A percentile compares a stretch with the other conserved stretches of the same genome.
Conservation (phyloP, 352 stramenopile species). For the Phytophthora sp. region DNA sequence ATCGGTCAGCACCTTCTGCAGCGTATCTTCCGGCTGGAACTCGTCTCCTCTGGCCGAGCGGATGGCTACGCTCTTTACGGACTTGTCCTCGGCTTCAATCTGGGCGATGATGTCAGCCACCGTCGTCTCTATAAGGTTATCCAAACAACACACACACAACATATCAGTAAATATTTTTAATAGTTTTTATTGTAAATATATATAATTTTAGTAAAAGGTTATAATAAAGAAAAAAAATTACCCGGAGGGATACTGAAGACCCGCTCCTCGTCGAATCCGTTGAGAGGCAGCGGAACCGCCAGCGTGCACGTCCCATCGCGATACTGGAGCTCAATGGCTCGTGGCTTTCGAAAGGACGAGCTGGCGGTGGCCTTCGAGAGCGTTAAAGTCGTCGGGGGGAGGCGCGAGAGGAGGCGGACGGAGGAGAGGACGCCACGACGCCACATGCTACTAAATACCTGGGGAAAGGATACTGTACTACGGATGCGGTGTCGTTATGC, state of each 20-base stretch:
- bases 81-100: slow-evolving; percentile 81
- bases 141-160: too few relatives aligned
- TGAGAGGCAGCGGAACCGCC: slow-evolving; percentile 79
- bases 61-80: slow-evolving; percentile 70
- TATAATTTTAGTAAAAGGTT: not conserved
- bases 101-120: slow-evolving; percentile 75
- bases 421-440: slow-evolving; percentile 21
- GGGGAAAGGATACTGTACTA: too few relatives aligned
- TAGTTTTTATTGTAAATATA: too few relatives aligned
- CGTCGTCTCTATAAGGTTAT: slow-evolving; percentile 72
- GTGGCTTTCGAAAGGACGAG: slow-evolving; percentile 20
- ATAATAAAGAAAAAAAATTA: slow-evolving; percentile 29
- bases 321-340: slow-evolving; percentile 83
- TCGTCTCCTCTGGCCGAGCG: slow-evolving; percentile 61
- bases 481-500: too few relatives aligned
- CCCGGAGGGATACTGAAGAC: slow-evolving; percentile 79
- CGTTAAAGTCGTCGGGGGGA: slow-evolving; percentile 2
- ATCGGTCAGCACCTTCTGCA: slow-evolving; percentile 74
- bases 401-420: slow-evolving; percentile 7
- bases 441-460: too few relatives aligned
- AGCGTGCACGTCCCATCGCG: slow-evolving; percentile 77
- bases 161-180: too few relatives aligned
- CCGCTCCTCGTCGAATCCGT: slow-evolving; percentile 76
- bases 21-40: slow-evolving; percentile 66
- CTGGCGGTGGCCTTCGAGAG: slow-evolving; percentile 20